Percentiles rank a stretch among this genome's conserved stretches.
phyloP scores from a whole-genome alignment of 306 rosid species.

The Castanea crenata region DNA sequence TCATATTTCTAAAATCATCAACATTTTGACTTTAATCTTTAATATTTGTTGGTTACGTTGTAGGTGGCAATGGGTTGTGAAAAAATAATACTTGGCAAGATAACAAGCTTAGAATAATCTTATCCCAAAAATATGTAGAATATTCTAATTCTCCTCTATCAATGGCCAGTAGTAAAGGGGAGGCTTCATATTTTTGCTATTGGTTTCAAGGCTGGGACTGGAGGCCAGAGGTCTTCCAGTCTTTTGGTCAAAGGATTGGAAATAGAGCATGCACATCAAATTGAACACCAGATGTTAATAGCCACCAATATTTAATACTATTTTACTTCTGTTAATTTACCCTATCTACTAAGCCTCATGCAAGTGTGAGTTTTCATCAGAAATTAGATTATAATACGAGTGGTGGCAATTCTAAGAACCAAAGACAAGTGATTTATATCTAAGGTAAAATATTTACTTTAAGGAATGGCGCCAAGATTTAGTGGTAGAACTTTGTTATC shows the following conservation, averaged over 20 bases:
- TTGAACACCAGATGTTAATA: background rate
- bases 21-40: conserved; percentile 4
- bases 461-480: background rate
- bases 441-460: background rate
- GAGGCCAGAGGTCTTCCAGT: background rate
- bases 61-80: conserved; percentile 30
- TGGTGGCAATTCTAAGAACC: background rate
- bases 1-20: conserved; percentile 6
- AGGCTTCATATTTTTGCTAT: background rate
- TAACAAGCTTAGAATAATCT: background rate
- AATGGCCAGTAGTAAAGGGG: background rate
- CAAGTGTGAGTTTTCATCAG: background rate
- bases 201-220: background rate
- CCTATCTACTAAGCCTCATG: background rate
- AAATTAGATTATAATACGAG: background rate
- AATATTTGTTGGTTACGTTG: conserved; percentile 3
- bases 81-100: conserved; percentile 3
- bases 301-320: background rate
- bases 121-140: background rate
- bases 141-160: background rate
- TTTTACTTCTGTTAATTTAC: background rate
- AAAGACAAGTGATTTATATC: background rate
- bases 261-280: background rate
- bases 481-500: background rate
- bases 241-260: background rate